These are phyloP conservation scores for Gamarada debralockiae DNA, from an alignment of 495 filamentous ascomycete genomes.

Conservation along the genomic window DNA sequence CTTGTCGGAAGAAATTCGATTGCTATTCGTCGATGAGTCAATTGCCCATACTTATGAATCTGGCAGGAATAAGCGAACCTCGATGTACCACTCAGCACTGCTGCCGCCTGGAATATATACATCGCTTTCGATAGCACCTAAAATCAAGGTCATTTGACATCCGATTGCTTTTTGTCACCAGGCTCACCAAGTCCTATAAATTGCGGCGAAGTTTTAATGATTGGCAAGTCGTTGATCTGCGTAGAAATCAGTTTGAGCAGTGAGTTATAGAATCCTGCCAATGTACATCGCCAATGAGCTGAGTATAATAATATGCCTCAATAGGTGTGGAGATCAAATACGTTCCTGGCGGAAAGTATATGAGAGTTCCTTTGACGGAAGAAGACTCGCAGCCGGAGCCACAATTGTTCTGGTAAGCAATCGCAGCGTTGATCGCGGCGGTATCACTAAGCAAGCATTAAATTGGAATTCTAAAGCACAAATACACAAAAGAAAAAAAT, in stretches of 20 bases:
- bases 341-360: constrained; percentile 80
- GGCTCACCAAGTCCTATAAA: no score
- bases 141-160: no score
- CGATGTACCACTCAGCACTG: constrained; percentile 9
- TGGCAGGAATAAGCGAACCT: not conserved
- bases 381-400: constrained; percentile 70
- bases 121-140: constrained; percentile 11
- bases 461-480: no score
- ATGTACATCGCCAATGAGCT: not conserved
- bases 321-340: constrained; percentile 38
- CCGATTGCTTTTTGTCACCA: not conserved
- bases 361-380: constrained; percentile 67
- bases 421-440: constrained; percentile 75
- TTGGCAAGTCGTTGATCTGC: no score
- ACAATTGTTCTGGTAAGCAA: constrained; percentile 70
- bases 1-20: constrained; percentile 35
- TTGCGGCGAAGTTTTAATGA: no score
- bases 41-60: no score
- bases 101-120: constrained; percentile 3
- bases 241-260: not conserved
- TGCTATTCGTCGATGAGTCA: no score
- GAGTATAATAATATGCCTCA: not conserved
- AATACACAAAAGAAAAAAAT: no score
- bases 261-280: not conserved
- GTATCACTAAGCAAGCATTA: constrained; percentile 8